Evolutionary conservation across 345 rosid genomes (phyloP).

Genomic region (Brassica rapa): DNA sequence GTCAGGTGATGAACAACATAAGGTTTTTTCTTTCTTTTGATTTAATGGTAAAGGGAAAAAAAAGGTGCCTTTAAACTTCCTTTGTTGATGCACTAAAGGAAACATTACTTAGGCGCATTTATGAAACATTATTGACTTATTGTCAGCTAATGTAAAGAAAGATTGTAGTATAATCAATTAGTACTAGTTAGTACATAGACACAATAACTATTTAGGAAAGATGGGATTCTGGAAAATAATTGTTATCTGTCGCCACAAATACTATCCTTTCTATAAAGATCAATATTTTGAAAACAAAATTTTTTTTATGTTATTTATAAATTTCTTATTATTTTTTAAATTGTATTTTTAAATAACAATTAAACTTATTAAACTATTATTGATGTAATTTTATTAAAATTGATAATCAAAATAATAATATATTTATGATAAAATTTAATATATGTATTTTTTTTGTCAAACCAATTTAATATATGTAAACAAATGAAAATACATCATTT

Average conservation of each 20-base stretch:
- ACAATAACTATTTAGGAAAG: neutral
- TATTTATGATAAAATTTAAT: neutral
- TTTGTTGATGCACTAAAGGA: neutral
- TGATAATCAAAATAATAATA: neutral
- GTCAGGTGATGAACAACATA: constrained; percentile 3
- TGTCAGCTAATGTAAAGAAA: neutral
- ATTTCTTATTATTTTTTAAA: neutral
- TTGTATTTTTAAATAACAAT: neutral
- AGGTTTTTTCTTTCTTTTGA: neutral
- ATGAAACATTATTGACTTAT: neutral
- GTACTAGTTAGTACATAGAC: neutral
- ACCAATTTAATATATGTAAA: neutral
- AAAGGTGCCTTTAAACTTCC: neutral
- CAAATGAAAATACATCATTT: neutral
- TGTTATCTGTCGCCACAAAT: neutral
- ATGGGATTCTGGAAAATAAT: neutral
- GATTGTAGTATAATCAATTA: neutral
- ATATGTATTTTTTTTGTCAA: neutral
- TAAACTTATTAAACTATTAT: neutral
- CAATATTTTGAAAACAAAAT: neutral
- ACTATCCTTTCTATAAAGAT: neutral
- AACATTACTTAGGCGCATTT: neutral
- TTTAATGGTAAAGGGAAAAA: neutral
- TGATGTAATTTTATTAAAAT: neutral
- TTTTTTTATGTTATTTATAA: neutral